phyloP scores from a whole-genome alignment of 2,329 filamentous ascomycete species.

The Diaporthe capsici region DNA sequence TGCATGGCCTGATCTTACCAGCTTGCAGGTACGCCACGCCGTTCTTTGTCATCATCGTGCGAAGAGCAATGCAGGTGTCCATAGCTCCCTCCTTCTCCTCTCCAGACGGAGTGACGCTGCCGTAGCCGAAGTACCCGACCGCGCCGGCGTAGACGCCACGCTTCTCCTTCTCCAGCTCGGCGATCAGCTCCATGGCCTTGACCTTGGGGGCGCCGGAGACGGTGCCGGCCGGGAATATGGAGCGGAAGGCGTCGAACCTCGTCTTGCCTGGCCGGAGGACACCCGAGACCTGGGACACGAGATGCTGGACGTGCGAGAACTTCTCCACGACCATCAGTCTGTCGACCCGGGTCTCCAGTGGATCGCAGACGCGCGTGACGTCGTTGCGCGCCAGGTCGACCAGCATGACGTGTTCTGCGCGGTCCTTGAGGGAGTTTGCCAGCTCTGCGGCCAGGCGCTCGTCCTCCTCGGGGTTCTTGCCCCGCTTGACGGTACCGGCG shows the following conservation, averaged over 20 bases:
- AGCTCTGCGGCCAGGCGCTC: constrained; percentile 83
- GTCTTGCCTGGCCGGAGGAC: constrained; percentile 87
- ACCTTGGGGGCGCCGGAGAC: constrained; percentile 97
- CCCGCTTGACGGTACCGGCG: constrained; percentile 93
- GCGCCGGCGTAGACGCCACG: constrained; percentile 95
- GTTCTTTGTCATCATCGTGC: constrained; percentile 96
- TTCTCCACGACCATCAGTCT: constrained; percentile 93
- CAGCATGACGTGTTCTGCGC: constrained; percentile 96
- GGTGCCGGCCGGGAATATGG: constrained; percentile 96
- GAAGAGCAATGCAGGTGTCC: constrained; percentile 86
- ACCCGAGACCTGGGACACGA: constrained; percentile 95
- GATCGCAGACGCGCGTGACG: constrained; percentile 95
- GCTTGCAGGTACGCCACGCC: constrained; percentile 91
- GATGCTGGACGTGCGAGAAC: constrained; percentile 97
- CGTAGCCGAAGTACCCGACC: constrained; percentile 96
- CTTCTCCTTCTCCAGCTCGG: constrained; percentile 94
- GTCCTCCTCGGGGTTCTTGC: constrained; percentile 85
- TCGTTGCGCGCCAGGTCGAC: constrained; percentile 97
- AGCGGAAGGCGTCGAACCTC: constrained; percentile 94
- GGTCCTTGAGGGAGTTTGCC: constrained; percentile 87
- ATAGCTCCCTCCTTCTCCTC: constrained; percentile 83
- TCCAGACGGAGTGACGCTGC: constrained; percentile 75
- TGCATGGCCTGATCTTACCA: constrained; percentile 56
- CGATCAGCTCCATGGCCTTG: constrained; percentile 96
- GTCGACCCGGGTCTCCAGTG: constrained; percentile 89